Evolutionary conservation across 129 eudicot species (phyloP), one percentile per base, ranked within the genome.

Genomic region (Flaveria trinervia): DNA sequence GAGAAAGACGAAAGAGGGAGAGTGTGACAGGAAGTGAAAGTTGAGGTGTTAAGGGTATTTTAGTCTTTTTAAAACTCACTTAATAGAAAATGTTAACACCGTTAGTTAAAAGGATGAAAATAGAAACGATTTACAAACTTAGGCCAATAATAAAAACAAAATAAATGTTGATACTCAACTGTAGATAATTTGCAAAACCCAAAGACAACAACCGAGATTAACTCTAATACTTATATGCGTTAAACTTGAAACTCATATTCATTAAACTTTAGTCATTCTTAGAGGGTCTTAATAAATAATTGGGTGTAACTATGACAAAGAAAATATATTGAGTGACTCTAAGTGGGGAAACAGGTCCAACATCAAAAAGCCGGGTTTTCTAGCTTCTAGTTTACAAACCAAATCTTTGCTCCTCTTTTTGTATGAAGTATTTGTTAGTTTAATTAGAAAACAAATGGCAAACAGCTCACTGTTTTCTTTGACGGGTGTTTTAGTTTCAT

Each of bases 381-480:
- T 68, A 73, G 43, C 84, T 78, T 81, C 81, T 74, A 55, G 86
- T 65, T 62, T 76, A 77, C 81, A 82, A 61, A 70, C 77, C 77
- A 81, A 44, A 82, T 76, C 48, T 62, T 62, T 76, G 81, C 75
- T 68, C 64, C 81, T 71, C 69, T 44, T 76, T 70, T 76, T 46
- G 71, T 64, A 36, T 41, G 51, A 59, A 12, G 73, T 75, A 25
- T 26, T 54, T 73, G 18, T 65, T 73, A 65, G 30, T 73, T 73
- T 28, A 66, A 65, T 70, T 66, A 78, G 44, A 73, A 43, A 66
- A 66, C 82, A 70, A 78, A 68, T 57, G 82, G 59, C n/a, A 41
- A 73, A 73, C 84, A 80, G 75, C 84, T 80, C 70, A 74, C 48
- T 70, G 5, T 70, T 70, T 70, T 69, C 62, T 59, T 59, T 69